Evolutionary conservation across 2,329 filamentous ascomycete species (phyloP).

Genomic region (Arthrobotrys iridis): DNA sequence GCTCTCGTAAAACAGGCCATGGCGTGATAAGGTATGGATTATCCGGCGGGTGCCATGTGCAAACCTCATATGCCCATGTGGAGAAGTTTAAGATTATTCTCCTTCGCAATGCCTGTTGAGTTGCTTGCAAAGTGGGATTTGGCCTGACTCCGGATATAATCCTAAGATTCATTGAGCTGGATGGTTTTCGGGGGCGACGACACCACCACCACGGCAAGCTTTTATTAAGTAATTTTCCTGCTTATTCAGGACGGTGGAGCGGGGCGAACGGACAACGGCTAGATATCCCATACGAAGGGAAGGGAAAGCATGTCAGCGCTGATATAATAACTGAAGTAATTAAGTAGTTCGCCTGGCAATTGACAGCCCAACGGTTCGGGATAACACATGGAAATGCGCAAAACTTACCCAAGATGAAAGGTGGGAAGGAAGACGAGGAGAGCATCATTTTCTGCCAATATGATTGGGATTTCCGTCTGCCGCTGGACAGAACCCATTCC

Average conservation of each 20-base stretch:
- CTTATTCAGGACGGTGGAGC: slow-evolving; percentile 34
- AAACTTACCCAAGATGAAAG: slow-evolving; percentile 54
- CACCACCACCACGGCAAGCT: slow-evolving; percentile 36
- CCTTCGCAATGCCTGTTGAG: slow-evolving; percentile 32
- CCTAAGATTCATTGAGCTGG: slow-evolving; percentile 8
- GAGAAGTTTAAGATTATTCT: slow-evolving; percentile 55
- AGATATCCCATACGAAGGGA: slow-evolving; percentile 37
- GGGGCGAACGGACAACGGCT: slow-evolving; percentile 40
- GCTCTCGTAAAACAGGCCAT: slow-evolving; percentile 40
- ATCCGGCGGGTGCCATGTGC: slow-evolving; percentile 46
- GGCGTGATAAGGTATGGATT: slow-evolving; percentile 49
- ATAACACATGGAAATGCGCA: slow-evolving; percentile 32
- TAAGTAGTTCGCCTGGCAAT: slow-evolving; percentile 40
- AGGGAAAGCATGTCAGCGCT: slow-evolving; percentile 23
- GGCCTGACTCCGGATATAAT: slow-evolving; percentile 34
- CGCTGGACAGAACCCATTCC: slow-evolving; percentile 29
- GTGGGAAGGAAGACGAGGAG: slow-evolving; percentile 26
- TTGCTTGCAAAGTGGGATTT: slow-evolving; percentile 5
- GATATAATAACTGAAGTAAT: slow-evolving; percentile 33
- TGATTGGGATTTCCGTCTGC: slow-evolving; percentile 12
- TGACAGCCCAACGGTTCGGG: slow-evolving; percentile 28
- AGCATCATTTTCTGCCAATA: slow-evolving; percentile 27
- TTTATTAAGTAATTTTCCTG: slow-evolving; percentile 44
- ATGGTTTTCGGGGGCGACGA: slow-evolving; percentile 34
- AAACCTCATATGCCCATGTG: slow-evolving; percentile 51